Conservation (phyloP, 2,329 filamentous ascomycete genomes). For the Diaporthe capsici region DNA sequence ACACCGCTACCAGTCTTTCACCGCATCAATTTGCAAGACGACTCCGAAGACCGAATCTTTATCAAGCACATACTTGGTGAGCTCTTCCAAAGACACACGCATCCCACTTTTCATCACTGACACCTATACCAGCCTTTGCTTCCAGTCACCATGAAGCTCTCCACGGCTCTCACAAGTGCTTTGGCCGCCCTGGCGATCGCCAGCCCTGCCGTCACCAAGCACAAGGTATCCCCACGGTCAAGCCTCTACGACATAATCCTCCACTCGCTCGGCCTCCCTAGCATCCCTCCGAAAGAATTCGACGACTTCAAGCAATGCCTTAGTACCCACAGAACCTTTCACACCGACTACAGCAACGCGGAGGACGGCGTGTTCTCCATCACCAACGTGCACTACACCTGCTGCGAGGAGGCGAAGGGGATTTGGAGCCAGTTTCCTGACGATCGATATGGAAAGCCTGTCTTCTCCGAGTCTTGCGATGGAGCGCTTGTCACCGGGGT, state of each 20-base stretch:
- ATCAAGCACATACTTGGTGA: neutral
- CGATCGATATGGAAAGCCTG: neutral
- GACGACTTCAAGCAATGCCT: neutral
- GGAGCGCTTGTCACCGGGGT: neutral
- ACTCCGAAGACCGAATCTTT: too few species aligned
- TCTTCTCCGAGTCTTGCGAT: neutral
- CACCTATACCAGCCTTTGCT: neutral
- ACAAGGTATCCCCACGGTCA: neutral
- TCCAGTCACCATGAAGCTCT: neutral
- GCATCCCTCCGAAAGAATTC: rapidly evolving
- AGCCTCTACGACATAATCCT: neutral
- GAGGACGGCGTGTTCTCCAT: neutral
- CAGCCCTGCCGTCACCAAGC: neutral
- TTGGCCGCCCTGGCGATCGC: neutral
- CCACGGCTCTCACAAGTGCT: neutral
- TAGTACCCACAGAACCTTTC: neutral
- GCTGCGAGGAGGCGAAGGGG: neutral
- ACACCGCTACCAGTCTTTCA: neutral
- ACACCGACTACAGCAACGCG: neutral
- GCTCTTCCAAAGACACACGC: neutral
- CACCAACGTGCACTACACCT: neutral
- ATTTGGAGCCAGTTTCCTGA: neutral
- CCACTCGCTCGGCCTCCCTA: neutral
- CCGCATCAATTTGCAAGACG: neutral
- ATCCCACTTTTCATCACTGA: neutral